These are phyloP conservation scores for Ophiostoma sp. DNA, from an alignment of 2,329 filamentous ascomycete genomes.

Conservation along the genomic window DNA sequence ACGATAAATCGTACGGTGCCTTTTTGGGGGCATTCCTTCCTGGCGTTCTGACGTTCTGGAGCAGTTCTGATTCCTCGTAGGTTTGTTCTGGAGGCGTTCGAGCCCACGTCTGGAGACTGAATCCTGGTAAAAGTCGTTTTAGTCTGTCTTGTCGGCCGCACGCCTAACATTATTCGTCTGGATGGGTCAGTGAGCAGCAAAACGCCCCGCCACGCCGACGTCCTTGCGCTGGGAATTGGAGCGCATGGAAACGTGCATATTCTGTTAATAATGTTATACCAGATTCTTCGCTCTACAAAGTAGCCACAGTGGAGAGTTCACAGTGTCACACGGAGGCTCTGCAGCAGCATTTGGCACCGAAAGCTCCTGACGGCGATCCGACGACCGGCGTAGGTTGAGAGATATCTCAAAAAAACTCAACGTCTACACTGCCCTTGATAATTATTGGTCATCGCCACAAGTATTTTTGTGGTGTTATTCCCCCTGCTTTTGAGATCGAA, in stretches of 20 bases:
- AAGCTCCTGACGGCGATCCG: background rate
- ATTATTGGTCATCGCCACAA: too few species aligned
- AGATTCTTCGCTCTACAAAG: too few species aligned
- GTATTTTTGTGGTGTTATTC: too few species aligned
- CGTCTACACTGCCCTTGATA: too few species aligned
- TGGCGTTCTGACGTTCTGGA: background rate
- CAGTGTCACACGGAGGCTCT: background rate
- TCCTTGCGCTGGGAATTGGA: background rate
- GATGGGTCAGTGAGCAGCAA: background rate
- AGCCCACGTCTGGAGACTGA: background rate
- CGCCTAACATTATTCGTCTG: background rate
- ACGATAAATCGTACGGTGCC: constrained; percentile 12
- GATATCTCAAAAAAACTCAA: background rate
- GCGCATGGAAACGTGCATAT: background rate
- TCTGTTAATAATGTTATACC: background rate
- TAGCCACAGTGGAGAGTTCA: background rate
- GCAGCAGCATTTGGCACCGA: background rate
- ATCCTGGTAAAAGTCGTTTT: constrained; percentile 1
- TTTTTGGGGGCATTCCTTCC: background rate
- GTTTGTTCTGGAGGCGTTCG: background rate
- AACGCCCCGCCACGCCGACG: background rate
- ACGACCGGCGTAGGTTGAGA: background rate
- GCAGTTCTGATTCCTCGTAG: background rate
- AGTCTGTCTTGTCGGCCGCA: background rate
- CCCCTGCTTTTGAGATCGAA: too few species aligned